Evolutionary conservation across 768 basidiomycete genomes (phyloP), one percentile per base, ranked within the genome.

Genomic region (Inosperma sp.): DNA sequence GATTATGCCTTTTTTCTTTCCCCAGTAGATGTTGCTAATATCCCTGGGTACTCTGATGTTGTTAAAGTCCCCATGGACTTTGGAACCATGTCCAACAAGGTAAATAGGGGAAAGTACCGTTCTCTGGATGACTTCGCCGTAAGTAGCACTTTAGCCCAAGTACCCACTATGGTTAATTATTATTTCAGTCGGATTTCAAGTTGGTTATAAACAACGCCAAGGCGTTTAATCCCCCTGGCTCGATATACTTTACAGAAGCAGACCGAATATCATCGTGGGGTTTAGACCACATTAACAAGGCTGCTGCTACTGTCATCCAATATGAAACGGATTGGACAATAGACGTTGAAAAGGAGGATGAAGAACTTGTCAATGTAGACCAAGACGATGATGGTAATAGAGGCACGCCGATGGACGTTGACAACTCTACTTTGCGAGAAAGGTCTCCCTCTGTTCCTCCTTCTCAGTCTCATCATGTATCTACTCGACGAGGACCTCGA

Each of bases 41-140:
- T 88, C 0, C 76, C 82, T 9, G 81, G 81, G 1, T 86, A 86
- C 56, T 50, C 71, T 10, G 81, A 86, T 72, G 70, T 83, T 41
- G 81, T 98, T 44, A 84, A 86, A 59, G 74, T 76, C 16, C 93
- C 94, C 6, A 98, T 97, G 93, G 93, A 97, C 61, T 74, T 98
- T 49, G 88, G 88, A 0, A 93, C 93, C 0, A 87, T 98, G 73
- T 69, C 83, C 16, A 71, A 73, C 48, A 95, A 93, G 67, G 86
- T 93, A 37, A 76, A 76, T 51, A 79, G 70, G 60, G 86, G 87
- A 5, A 81, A 79, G 54, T 95, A 95, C 65, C 77, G 84, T 16
- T 86, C 85, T 3, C 65, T 91, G 41, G 88, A 90, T 50, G 88
- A 91, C 35, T 91, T 91, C 62, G 73, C 80, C 7, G 88, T 88